Evolutionary conservation across 768 basidiomycete species (phyloP), one percentile per base, ranked within the genome.

Genomic region (Pulveroboletus frians): DNA sequence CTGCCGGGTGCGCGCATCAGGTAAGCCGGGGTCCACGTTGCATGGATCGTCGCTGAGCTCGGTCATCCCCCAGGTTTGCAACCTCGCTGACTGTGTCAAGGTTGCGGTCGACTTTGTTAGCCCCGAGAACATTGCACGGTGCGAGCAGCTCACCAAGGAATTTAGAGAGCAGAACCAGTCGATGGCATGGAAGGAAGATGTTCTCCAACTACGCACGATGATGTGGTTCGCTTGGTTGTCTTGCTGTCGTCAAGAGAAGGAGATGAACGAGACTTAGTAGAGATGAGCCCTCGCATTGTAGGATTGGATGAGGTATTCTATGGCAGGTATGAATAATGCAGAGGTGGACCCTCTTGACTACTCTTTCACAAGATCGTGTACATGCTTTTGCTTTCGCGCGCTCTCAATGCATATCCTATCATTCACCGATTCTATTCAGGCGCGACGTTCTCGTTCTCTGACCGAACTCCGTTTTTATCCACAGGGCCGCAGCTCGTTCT

Each of bases 61-160:
- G 49, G 21, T 40, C 44, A 10, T 15, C 27, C 57, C 57, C 17
- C 58, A 95, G 83, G 93, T 96, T 9, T 87, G 88, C 57, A 96
- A 97, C 64, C 70, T 93, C 43, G 78, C 91, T n/a, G 92, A 96
- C 67, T 94, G 90, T 61, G 84, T 97, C 72, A 97, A 97, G 71
- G 90, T 96, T 44, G 93, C 94, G 26, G 78, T 87, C 59, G 94
- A 97, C 69, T 97, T 92, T 67, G 92, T 96, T 55, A 90, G 87
- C 74, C 86, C 92, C 37, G 90, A 96, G 72, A 96, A 95, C 64
- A 84, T 97, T 34, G 73, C 71, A 41, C 80, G 91, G 30, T 97
- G 94, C 67, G 89, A 89, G 68, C 75, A 76, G 65, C 76, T 97
- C 47, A 93, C 89, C 52, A 74, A 76, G 56, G 93, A 97, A 70